These are phyloP conservation scores for Arthrobotrys musiformis DNA, from an alignment of 2,329 filamentous ascomycete genomes.

Conservation along the genomic window DNA sequence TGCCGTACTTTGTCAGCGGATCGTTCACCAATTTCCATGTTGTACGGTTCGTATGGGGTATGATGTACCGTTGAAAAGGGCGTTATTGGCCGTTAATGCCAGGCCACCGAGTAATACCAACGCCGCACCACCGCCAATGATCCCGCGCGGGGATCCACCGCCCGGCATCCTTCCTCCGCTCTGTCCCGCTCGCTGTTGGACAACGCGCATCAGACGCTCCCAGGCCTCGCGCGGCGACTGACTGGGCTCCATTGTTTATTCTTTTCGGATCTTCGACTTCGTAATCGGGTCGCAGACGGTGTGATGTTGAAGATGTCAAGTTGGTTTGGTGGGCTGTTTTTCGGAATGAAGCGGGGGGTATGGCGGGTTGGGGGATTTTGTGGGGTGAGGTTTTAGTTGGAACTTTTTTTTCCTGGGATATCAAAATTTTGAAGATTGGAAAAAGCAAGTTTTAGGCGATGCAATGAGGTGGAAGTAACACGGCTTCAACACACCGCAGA, in stretches of 20 bases:
- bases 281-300: neutral
- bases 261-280: too few species aligned
- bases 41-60: too few species aligned
- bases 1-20: slow-evolving; percentile 9
- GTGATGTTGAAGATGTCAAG: slow-evolving; percentile 62
- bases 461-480: slow-evolving; percentile 18
- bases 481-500: slow-evolving; percentile 10
- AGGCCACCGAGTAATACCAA: slow-evolving; percentile 69
- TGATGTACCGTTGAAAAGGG: slow-evolving; percentile 73
- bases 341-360: slow-evolving; percentile 55
- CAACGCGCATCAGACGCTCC: slow-evolving; percentile 66
- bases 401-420: slow-evolving; percentile 4
- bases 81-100: slow-evolving; percentile 70
- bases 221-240: slow-evolving; percentile 71
- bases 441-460: slow-evolving; percentile 52
- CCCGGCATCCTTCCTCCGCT: slow-evolving; percentile 64
- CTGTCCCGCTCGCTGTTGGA: slow-evolving; percentile 69
- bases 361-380: slow-evolving; percentile 56
- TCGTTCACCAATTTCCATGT: too few species aligned
- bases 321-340: slow-evolving; percentile 57
- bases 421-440: slow-evolving; percentile 48
- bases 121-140: slow-evolving; percentile 68
- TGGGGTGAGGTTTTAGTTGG: neutral
- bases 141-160: slow-evolving; percentile 64
- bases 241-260: slow-evolving; percentile 63